Conservation (phyloP, 2,329 filamentous ascomycete species). For the Akanthomyces uredinophilus region DNA sequence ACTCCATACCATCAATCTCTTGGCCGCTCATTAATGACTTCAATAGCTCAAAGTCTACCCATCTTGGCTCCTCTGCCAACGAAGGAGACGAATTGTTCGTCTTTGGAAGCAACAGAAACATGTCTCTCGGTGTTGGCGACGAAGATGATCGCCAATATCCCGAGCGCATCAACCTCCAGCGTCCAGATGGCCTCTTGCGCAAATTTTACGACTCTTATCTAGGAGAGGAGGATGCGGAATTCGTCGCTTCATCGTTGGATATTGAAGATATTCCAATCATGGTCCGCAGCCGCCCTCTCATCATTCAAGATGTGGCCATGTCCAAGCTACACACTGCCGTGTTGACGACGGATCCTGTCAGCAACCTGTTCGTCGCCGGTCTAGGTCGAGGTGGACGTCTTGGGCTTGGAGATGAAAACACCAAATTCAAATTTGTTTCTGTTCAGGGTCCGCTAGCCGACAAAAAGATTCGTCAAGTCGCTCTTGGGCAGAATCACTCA, state of each 20-base stretch:
- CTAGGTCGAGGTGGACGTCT: constrained; percentile 86
- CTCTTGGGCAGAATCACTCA: constrained; percentile 86
- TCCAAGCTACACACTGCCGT: constrained; percentile 90
- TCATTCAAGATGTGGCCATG: constrained; percentile 77
- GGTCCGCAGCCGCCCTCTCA: constrained; percentile 64
- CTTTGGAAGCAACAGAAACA: constrained; percentile 94
- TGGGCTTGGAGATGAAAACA: constrained; percentile 84
- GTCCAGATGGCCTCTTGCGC: constrained; percentile 71
- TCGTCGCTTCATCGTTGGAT: constrained; percentile 24
- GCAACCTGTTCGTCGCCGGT: constrained; percentile 89
- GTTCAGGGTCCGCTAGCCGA: constrained; percentile 72
- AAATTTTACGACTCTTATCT: constrained; percentile 68
- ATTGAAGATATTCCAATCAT: constrained; percentile 62
- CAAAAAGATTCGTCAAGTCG: constrained; percentile 70
- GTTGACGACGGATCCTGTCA: constrained; percentile 77
- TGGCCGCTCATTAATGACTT: background rate
- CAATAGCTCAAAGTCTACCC: background rate
- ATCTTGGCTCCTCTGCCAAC: constrained; percentile 14
- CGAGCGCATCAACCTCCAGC: constrained; percentile 70
- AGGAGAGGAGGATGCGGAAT: constrained; percentile 37
- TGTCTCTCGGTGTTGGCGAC: constrained; percentile 89
- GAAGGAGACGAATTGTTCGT: constrained; percentile 81
- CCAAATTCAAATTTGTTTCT: constrained; percentile 78
- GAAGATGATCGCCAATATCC: constrained; percentile 92
- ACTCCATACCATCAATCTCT: background rate